Evolutionary conservation across 2,329 filamentous ascomycete species (phyloP).

Genomic region (Fusarium nelsonii): DNA sequence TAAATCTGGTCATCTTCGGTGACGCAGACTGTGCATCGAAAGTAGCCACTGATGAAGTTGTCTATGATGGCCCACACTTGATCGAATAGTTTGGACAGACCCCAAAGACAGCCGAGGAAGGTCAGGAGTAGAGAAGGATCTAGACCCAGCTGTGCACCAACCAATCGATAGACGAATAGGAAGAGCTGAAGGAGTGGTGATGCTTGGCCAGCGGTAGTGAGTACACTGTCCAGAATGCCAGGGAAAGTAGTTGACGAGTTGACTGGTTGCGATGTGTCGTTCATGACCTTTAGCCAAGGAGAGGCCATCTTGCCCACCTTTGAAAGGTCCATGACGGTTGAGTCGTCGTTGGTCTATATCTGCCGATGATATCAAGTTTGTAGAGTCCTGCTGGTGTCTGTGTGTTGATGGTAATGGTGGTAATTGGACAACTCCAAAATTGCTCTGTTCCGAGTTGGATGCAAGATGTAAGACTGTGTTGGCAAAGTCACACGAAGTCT

Average conservation of each 20-base stretch:
- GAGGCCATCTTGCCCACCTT: constrained; percentile 48
- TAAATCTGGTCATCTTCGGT: constrained; percentile 70
- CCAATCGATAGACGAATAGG: constrained; percentile 60
- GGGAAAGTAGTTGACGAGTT: constrained; percentile 46
- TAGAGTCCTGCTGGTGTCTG: background rate
- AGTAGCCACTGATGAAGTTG: constrained; percentile 57
- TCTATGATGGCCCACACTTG: constrained; percentile 54
- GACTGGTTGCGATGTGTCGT: constrained; percentile 32
- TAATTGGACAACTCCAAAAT: background rate
- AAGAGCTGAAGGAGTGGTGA: constrained; percentile 59
- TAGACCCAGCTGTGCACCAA: constrained; percentile 60
- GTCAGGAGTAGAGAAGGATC: constrained; percentile 63
- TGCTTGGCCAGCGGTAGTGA: constrained; percentile 59
- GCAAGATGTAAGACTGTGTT: constrained; percentile 35
- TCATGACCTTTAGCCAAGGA: constrained; percentile 47
- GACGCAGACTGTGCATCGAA: constrained; percentile 66
- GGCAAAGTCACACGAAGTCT: constrained; percentile 34
- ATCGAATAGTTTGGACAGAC: constrained; percentile 53
- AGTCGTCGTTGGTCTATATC: background rate
- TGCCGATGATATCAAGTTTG: no score
- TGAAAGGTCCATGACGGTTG: constrained; percentile 42
- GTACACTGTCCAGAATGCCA: constrained; percentile 59
- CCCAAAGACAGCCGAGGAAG: constrained; percentile 62
- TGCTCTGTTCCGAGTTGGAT: constrained; percentile 13
- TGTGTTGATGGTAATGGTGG: background rate